These are phyloP conservation scores for Coniochaeta ligniaria DNA, from an alignment of 2,329 filamentous ascomycete genomes.

Conservation along the genomic window DNA sequence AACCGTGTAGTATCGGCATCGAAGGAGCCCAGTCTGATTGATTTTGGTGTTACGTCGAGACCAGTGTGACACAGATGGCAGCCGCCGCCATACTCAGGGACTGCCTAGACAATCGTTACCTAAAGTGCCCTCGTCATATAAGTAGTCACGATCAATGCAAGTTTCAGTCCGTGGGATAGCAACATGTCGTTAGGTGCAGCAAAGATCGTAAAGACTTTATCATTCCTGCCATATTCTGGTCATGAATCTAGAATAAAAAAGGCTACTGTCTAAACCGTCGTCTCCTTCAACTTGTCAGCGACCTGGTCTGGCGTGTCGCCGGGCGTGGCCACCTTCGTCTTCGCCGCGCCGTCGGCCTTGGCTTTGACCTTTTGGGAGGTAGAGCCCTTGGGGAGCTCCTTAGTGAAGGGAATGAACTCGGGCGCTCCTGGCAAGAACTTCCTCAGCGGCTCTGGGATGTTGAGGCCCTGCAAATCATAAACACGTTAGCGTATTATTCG, in stretches of 20 bases:
- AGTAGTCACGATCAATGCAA: too few relatives aligned
- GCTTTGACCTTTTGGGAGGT: constrained; percentile 41
- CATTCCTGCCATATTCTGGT: not conserved
- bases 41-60: not conserved
- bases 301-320: constrained; percentile 8
- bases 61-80: not conserved
- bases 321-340: not conserved
- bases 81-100: not conserved
- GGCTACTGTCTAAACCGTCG: constrained; percentile 13
- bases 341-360: constrained; percentile 23
- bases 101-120: not conserved
- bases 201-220: not conserved
- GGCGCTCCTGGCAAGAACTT: constrained; percentile 88
- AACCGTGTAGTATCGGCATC: not conserved
- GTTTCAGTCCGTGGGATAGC: too few relatives aligned
- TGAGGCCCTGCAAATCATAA: constrained; percentile 51
- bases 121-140: too few relatives aligned
- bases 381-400: constrained; percentile 67
- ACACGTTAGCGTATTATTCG: constrained; percentile 3
- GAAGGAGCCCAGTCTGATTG: not conserved
- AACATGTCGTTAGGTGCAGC: not conserved
- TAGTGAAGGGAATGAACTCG: constrained; percentile 82
- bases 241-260: not conserved
- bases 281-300: constrained; percentile 19
- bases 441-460: constrained; percentile 73